Evolutionary conservation across 2,329 filamentous ascomycete species (phyloP), one percentile per base, ranked within the genome.

Genomic region (Fusarium sp.): DNA sequence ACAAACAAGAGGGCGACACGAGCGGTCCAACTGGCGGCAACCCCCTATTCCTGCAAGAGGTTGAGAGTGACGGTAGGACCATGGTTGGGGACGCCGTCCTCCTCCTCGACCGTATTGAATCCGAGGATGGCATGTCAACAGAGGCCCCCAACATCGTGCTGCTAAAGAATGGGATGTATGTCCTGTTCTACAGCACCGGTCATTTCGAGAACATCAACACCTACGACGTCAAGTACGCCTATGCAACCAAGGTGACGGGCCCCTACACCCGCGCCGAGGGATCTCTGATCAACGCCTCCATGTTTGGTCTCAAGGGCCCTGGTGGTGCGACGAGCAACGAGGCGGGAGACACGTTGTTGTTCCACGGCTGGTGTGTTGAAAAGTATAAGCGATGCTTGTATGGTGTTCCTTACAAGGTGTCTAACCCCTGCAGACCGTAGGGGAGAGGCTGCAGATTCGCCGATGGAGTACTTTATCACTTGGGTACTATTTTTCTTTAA

Each of bases 201-300:
- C 25, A 61, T n/a, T 70, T 70, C 10, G 54, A 64, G 0, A 56
- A 70, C 20, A 40, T 45, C 17, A 27, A 52, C 6, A 6, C 52
- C 33, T 70, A 70, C 35, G 56, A 70, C 15, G 61, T 70, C 54
- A 70, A 70, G 2, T 70, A 70, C 11, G 66, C 56, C 1, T 70
- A 61, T 20, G 56, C 68, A 2, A 56, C 69, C 15, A 62, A 66
- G 14, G 0, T 70, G 1, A 50, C 61, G 0, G 68, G 68, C 0
- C 68, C 68, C 1, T 70, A 70, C n/a, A 47, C 33, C 1, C 68
- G 68, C 9, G 68, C 66, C 0, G 38, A 52, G 2, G 66, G 65
- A 40, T 52, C 61, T 3, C 11, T 70, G 45, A 66, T 70, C 30
- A 43, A 54, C 3, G 45, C 40, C 20, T 67, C 66, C 6, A 50